phyloP scores from a whole-genome alignment of 495 filamentous ascomycete genomes.

The Trichoderma asperelloides region DNA sequence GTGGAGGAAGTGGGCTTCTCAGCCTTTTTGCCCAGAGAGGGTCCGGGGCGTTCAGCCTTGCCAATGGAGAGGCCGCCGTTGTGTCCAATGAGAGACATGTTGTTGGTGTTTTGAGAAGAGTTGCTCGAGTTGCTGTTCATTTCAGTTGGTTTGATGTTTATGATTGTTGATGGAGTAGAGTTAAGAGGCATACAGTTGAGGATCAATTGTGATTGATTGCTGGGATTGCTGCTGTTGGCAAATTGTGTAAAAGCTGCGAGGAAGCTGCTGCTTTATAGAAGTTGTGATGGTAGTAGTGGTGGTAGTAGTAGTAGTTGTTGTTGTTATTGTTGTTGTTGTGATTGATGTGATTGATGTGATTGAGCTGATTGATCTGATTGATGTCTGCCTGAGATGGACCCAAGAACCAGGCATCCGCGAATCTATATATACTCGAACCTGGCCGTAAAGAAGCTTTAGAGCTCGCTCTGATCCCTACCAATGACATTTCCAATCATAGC shows the following conservation, averaged over 20 bases:
- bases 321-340: too few species aligned
- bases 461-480: background rate
- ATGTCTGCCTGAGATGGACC: background rate
- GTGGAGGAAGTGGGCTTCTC: background rate
- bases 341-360: too few species aligned
- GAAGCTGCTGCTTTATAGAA: background rate
- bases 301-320: too few species aligned
- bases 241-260: background rate
- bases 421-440: background rate
- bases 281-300: too few species aligned
- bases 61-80: background rate
- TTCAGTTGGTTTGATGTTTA: background rate
- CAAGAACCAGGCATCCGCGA: background rate
- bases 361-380: background rate
- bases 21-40: background rate
- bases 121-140: background rate
- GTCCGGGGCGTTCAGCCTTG: background rate
- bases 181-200: background rate
- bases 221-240: background rate
- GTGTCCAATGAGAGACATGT: conserved; percentile 3
- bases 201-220: background rate
- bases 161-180: background rate
- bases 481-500: background rate
- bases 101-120: background rate
- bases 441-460: background rate